Percentiles rank a stretch among this genome's conserved stretches.
Evolutionary conservation across 768 basidiomycete species (phyloP).

Genomic region (Leccinum uliginosum): DNA sequence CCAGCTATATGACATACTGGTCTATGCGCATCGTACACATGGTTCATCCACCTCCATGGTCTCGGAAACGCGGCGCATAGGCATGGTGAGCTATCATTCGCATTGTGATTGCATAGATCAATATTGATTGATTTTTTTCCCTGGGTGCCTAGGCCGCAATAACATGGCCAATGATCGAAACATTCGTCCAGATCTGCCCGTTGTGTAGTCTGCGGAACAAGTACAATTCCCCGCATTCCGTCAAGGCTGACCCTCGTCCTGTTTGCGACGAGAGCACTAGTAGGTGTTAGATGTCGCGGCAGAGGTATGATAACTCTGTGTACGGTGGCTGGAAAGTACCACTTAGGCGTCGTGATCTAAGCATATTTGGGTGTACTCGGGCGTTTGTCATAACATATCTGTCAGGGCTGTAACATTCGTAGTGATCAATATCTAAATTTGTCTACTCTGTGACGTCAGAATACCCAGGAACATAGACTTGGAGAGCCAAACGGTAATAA

Average conservation of each 20-base stretch:
- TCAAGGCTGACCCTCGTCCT: slow-evolving; percentile 18
- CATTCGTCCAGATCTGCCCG: slow-evolving; percentile 61
- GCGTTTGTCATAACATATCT: slow-evolving; percentile 14
- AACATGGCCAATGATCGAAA: slow-evolving; percentile 73
- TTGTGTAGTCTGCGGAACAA: slow-evolving; percentile 43
- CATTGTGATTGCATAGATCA: neutral
- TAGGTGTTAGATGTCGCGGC: slow-evolving; percentile 12
- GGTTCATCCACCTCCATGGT: slow-evolving; percentile 51
- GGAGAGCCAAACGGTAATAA: neutral
- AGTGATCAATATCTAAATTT: slow-evolving; percentile 9
- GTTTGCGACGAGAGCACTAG: slow-evolving; percentile 17
- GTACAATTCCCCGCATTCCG: slow-evolving; percentile 17
- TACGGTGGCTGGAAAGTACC: neutral
- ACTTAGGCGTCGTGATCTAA: neutral
- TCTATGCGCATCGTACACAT: slow-evolving; percentile 62
- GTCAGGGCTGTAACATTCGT: slow-evolving; percentile 1
- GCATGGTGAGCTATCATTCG: slow-evolving; percentile 46
- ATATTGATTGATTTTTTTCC: neutral
- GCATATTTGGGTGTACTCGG: slow-evolving; percentile 7
- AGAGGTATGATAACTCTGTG: neutral
- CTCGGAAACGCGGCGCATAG: slow-evolving; percentile 49
- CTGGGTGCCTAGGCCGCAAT: slow-evolving; percentile 48
- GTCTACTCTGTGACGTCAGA: neutral
- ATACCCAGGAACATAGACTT: neutral
- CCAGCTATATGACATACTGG: slow-evolving; percentile 66